A percentile compares a stretch with the other conserved stretches of the same genome.
phyloP scores from a whole-genome alignment of 257 asterid species.

The Agastache rugosa region DNA sequence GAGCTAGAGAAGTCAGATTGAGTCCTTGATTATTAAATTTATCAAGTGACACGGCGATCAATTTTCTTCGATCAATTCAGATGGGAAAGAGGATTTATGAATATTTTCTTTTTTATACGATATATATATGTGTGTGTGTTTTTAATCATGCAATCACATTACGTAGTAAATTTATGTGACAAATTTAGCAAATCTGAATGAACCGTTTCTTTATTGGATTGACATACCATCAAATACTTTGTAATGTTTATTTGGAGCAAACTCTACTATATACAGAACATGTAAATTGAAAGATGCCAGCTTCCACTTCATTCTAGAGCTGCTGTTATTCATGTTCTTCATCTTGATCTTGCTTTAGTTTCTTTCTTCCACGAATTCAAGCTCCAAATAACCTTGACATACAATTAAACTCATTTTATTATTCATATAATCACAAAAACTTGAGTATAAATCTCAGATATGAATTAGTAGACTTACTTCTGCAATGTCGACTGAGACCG shows the following conservation, averaged over 20 bases:
- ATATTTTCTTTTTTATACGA: no score
- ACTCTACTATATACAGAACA: not conserved
- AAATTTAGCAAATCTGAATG: not conserved
- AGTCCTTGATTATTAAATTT: no score
- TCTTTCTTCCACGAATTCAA: slow-evolving; percentile 33
- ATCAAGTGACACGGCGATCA: no score
- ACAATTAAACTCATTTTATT: not conserved
- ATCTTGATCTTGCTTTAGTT: slow-evolving; percentile 12
- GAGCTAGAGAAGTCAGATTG: no score
- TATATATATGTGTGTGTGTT: no score
- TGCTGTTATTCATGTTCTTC: slow-evolving; percentile 26
- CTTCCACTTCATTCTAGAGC: slow-evolving; percentile 13
- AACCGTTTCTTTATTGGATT: not conserved
- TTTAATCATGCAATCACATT: no score
- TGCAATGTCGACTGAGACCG: slow-evolving; percentile 59
- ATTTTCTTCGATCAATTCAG: no score
- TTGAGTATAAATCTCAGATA: not conserved
- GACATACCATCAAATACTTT: not conserved
- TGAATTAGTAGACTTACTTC: slow-evolving; percentile 44
- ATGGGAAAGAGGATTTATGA: no score
- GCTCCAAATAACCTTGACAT: slow-evolving; percentile 69
- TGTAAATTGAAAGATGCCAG: not conserved
- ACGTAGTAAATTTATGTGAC: no score
- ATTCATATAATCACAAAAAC: slow-evolving; percentile 2
- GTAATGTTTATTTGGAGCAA: not conserved